phyloP scores from a whole-genome alignment of 225 moss, liverwort and hornwort species.

The Neckera pumila region DNA sequence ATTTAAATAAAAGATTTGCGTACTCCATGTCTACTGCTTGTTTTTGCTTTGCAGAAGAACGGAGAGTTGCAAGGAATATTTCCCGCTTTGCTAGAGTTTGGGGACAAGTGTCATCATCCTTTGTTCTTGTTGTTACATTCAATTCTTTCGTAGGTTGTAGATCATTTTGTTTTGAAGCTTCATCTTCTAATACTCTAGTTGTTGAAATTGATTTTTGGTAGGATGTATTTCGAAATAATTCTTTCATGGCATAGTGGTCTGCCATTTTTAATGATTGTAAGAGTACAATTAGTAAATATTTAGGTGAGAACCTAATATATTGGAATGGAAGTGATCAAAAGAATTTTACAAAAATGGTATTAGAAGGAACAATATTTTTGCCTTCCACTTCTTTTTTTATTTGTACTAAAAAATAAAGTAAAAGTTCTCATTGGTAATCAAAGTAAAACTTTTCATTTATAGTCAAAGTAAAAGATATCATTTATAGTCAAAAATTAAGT shows the following conservation, averaged over 20 bases:
- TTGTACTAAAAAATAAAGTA: background rate
- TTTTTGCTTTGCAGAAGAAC: too few relatives aligned
- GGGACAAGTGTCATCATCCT: too few relatives aligned
- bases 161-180: background rate
- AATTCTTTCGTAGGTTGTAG: rapidly evolving
- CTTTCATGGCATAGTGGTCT: background rate
- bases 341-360: too few relatives aligned
- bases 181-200: background rate
- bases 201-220: background rate
- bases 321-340: background rate
- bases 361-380: background rate
- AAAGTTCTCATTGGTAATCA: background rate
- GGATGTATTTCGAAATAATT: rapidly evolving
- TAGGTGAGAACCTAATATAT: background rate
- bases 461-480: background rate
- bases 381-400: background rate
- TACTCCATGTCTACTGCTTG: rapidly evolving
- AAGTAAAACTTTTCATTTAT: background rate
- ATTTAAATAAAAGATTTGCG: background rate
- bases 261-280: background rate
- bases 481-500: background rate
- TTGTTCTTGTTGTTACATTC: background rate
- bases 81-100: background rate
- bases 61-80: background rate
- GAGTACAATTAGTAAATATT: background rate